phyloP scores from a whole-genome alignment of 2,329 filamentous ascomycete species.

The Dothistroma septosporum region DNA sequence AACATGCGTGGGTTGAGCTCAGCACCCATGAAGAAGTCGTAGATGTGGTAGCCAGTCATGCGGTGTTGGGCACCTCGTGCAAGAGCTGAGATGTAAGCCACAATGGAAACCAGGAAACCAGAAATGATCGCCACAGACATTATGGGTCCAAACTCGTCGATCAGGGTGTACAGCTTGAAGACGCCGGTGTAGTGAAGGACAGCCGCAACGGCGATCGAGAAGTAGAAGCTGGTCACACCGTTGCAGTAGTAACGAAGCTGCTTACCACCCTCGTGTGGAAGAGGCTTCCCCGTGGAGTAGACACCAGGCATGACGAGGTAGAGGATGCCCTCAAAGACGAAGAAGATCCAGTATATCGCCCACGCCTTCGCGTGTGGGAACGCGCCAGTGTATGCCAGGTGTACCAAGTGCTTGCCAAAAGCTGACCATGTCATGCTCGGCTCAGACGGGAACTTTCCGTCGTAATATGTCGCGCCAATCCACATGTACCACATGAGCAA shows the following conservation, averaged over 20 bases:
- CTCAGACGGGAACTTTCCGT: constrained; percentile 68
- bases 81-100: constrained; percentile 83
- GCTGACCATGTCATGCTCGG: constrained; percentile 53
- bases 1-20: constrained; percentile 77
- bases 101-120: constrained; percentile 74
- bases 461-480: constrained; percentile 90
- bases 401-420: constrained; percentile 66
- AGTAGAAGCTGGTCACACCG: constrained; percentile 80
- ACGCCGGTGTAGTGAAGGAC: constrained; percentile 74
- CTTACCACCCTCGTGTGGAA: constrained; percentile 76
- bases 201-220: constrained; percentile 69
- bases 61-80: constrained; percentile 78
- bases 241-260: constrained; percentile 95
- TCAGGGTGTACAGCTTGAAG: constrained; percentile 85
- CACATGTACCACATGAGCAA: constrained; percentile 98
- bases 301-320: constrained; percentile 87
- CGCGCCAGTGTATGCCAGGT: constrained; percentile 75
- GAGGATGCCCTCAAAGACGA: constrained; percentile 75
- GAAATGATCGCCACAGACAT: constrained; percentile 91
- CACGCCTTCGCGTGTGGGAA: constrained; percentile 80
- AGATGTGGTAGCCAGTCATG: constrained; percentile 78
- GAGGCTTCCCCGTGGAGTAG: constrained; percentile 80
- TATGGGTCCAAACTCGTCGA: constrained; percentile 92
- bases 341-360: constrained; percentile 92
- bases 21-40: constrained; percentile 89